These are phyloP conservation scores for Trifolium repens DNA, from an alignment of 306 rosid genomes.

Conservation along the genomic window DNA sequence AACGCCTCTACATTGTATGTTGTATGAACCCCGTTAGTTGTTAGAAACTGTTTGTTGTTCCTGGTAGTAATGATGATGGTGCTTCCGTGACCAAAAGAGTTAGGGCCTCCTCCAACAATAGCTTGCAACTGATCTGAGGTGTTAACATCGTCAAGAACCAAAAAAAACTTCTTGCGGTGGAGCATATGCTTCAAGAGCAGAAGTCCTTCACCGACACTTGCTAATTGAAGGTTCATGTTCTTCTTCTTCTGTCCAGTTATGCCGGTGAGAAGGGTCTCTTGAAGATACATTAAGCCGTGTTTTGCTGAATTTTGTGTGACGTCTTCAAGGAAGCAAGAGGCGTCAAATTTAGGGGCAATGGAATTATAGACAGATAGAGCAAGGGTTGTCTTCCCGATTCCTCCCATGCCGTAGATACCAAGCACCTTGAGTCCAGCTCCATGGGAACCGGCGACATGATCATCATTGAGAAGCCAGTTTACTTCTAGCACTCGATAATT, in stretches of 20 bases:
- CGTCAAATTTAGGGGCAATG: no score
- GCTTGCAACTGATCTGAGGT: background rate
- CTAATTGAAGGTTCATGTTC: background rate
- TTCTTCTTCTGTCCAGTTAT: background rate
- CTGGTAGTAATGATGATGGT: background rate
- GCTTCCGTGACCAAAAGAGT: slow-evolving; percentile 2
- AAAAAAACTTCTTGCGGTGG: background rate
- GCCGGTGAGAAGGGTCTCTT: background rate
- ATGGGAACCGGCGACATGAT: no score
- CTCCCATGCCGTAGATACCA: no score
- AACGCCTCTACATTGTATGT: background rate
- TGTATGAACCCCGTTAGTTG: background rate
- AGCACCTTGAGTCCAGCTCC: no score
- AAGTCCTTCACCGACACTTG: background rate
- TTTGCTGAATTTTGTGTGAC: background rate
- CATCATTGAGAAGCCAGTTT: no score
- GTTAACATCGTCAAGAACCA: background rate
- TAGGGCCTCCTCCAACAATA: background rate
- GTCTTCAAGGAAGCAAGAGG: background rate
- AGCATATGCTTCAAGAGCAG: background rate
- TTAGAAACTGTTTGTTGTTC: background rate
- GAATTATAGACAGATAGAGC: no score
- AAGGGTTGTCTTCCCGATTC: no score
- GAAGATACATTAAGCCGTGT: background rate
- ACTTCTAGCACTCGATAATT: no score